Conservation (phyloP, 2,329 filamentous ascomycete species). For the Fusarium aywerte region DNA sequence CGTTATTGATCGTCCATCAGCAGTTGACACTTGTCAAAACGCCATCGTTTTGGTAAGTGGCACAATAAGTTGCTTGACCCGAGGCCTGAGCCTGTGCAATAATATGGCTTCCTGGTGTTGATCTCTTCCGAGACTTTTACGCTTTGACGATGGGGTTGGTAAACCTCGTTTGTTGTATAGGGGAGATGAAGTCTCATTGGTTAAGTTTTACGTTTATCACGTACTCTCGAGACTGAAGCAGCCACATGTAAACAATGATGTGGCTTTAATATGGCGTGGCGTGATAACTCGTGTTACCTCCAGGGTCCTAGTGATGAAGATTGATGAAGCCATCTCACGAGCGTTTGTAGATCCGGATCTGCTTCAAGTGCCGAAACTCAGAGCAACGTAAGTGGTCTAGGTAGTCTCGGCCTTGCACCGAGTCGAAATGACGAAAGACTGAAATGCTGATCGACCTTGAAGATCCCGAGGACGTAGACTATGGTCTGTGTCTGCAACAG, state of each 20-base stretch:
- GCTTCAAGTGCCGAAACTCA: constrained; percentile 9
- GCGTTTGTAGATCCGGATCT: constrained; percentile 7
- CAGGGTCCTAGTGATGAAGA: neutral
- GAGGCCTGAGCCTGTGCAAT: constrained; percentile 24
- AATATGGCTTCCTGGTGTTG: constrained; percentile 8
- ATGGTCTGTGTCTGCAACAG: neutral
- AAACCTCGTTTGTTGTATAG: neutral
- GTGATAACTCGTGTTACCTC: neutral
- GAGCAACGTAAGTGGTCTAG: constrained; percentile 6
- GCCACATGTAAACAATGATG: neutral
- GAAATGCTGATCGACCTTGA: constrained; percentile 13
- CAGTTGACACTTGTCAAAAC: constrained; percentile 5
- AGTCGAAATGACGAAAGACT: constrained; percentile 19
- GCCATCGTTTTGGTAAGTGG: constrained; percentile 15
- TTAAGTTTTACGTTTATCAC: constrained; percentile 4
- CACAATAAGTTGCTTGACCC: constrained; percentile 13
- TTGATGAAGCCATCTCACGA: constrained; percentile 2
- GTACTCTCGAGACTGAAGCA: constrained; percentile 27
- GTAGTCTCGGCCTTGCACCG: constrained; percentile 1
- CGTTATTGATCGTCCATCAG: neutral
- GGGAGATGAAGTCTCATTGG: neutral
- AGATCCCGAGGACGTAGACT: constrained; percentile 22
- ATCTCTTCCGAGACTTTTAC: constrained; percentile 4
- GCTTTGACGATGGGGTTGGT: neutral
- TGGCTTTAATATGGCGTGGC: constrained; percentile 28